Percentiles rank a stretch among this genome's conserved stretches.
Evolutionary conservation across 352 stramenopile genomes (phyloP).

Genomic region (Globisporangium alternatum): DNA sequence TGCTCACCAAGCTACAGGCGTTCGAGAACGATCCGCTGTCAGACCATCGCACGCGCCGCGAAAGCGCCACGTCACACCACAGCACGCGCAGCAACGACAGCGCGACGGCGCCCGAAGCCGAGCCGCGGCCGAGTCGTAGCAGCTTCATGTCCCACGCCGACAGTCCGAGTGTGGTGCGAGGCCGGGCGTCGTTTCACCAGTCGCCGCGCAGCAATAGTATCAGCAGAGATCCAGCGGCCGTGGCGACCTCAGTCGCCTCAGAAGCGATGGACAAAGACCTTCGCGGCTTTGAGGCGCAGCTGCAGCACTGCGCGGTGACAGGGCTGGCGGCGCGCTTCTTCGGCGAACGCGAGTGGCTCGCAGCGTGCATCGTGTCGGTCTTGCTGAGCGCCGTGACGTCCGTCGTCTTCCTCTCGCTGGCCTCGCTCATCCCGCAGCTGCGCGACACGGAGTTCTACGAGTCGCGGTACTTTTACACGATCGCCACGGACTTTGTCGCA

Average conservation of each 20-base stretch:
- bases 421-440: slow-evolving; percentile 32
- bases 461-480: slow-evolving; percentile 48
- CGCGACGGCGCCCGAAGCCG: background rate
- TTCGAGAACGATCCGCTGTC: slow-evolving; percentile 18
- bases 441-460: slow-evolving; percentile 48
- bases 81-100: slow-evolving; percentile 29
- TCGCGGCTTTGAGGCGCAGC: slow-evolving; percentile 19
- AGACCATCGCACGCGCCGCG: background rate
- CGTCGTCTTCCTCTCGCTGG: slow-evolving; percentile 28
- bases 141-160: background rate
- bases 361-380: slow-evolving; percentile 31
- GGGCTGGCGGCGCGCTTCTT: slow-evolving; percentile 23
- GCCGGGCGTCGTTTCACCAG: background rate
- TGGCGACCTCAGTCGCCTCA: background rate
- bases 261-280: slow-evolving; percentile 27
- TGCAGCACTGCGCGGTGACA: slow-evolving; percentile 29
- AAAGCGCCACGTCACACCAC: slow-evolving; percentile 30
- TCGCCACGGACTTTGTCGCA: slow-evolving; percentile 56
- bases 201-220: background rate
- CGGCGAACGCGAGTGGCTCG: slow-evolving; percentile 41
- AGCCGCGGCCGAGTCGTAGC: slow-evolving; percentile 1
- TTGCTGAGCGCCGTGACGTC: slow-evolving; percentile 31
- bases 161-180: slow-evolving; percentile 3
- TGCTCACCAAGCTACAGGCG: slow-evolving; percentile 34
- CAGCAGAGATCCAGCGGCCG: background rate